Evolutionary conservation across 305 asterid species (phyloP).

Genomic region (Solanum hybrid): DNA sequence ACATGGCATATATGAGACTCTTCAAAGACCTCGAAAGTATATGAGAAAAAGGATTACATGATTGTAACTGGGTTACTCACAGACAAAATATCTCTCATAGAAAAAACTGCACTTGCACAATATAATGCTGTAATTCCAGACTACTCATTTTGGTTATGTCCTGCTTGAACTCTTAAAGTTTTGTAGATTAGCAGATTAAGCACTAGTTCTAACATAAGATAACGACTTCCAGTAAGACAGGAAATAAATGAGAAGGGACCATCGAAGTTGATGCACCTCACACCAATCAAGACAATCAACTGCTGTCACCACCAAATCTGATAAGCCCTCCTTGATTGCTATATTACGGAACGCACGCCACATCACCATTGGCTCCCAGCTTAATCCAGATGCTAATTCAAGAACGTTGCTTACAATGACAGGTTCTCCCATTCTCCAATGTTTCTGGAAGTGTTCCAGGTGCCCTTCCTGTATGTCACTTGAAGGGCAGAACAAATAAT

Average conservation of each 20-base stretch:
- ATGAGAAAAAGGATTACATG: not conserved
- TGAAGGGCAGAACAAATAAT: conserved; percentile 43
- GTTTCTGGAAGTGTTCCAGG: conserved; percentile 51
- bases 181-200: not conserved
- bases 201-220: not conserved
- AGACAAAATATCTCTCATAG: not conserved
- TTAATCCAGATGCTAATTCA: conserved; percentile 38
- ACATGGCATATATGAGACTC: not conserved
- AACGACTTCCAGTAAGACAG: not conserved
- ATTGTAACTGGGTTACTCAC: not conserved
- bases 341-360: conserved; percentile 52
- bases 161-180: not conserved
- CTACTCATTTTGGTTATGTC: not conserved
- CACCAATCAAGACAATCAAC: conserved; percentile 55
- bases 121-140: not conserved
- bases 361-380: conserved; percentile 68
- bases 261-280: conserved; percentile 25
- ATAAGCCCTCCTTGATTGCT: conserved; percentile 21
- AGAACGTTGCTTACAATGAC: conserved; percentile 35
- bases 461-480: conserved; percentile 29
- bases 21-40: not conserved
- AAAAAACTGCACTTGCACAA: not conserved
- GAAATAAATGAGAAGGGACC: conserved; percentile 4
- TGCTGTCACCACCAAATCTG: conserved; percentile 44
- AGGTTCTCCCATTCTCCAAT: conserved; percentile 55